Evolutionary conservation across 768 basidiomycete species (phyloP), one percentile per base, ranked within the genome.

Genomic region (Steccherinum ochraceum): DNA sequence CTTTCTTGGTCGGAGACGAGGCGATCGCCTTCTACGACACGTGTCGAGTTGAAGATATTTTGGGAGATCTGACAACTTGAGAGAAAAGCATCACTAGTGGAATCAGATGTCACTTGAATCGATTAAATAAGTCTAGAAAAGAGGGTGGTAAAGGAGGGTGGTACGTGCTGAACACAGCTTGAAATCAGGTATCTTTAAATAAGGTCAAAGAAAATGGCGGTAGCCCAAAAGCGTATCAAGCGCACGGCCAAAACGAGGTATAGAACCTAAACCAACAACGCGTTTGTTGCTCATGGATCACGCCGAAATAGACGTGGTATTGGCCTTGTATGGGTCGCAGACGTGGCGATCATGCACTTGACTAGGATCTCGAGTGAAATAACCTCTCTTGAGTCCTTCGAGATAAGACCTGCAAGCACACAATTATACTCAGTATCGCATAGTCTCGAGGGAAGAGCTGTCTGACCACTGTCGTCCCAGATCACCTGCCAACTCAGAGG

Each of bases 401-500:
- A 80, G 62, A 60, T 89, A 89, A 1, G 85, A 85, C 86, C 86
- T 87, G 54, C 21, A n/a, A 7, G 42, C 27, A 21, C 16, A n/a
- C 20, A 40, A 19, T 30, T 40, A 5, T 24, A 40, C 27, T 39
- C 41, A 46, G 11, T 4, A n/a, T 42, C 19, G 35, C 41, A n/a
- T 5, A 25, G 18, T 12, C 7, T 24, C 39, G 24, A 44, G 45
- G n/a, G 16, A n/a, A 19, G 3, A 4, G 12, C 4, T 18, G 11
- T 64, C 73, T n/a, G 54, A 84, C 86, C 86, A 86, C 67, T 86
- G 77, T 12, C 83, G 69, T 23, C 76, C 74, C n/a, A 73, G 64
- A 54, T 73, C 71, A 5, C 78, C 81, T 3, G 79, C 77, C 23
- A 67, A 51, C 1, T 50, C 48, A 1, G 81, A 83, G 35, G 66